Percentiles rank a stretch among this genome's conserved stretches.
These are phyloP conservation scores for Emericellopsis atlantica DNA, from an alignment of 2,329 filamentous ascomycete genomes.

Conservation along the genomic window DNA sequence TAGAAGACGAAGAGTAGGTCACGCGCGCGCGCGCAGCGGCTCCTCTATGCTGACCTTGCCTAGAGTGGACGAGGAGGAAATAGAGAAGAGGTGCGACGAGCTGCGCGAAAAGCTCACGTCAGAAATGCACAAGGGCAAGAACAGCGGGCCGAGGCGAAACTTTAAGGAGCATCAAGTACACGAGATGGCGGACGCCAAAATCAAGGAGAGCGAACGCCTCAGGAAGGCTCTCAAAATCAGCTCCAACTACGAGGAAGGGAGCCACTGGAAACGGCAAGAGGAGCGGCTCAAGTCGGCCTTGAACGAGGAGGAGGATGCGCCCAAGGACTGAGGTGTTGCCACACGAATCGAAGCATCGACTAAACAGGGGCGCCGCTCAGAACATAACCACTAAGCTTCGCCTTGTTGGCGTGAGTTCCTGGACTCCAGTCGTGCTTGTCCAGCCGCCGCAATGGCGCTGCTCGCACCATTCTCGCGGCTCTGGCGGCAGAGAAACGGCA, in stretches of 20 bases:
- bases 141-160: slow-evolving; percentile 26
- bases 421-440: too few relatives aligned
- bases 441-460: too few relatives aligned
- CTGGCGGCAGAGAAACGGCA: too few relatives aligned
- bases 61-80: slow-evolving; percentile 78
- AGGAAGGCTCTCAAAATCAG: slow-evolving; percentile 78
- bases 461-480: too few relatives aligned
- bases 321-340: slow-evolving; percentile 4
- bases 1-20: slow-evolving; percentile 88
- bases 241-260: slow-evolving; percentile 73
- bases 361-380: too few relatives aligned
- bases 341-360: too few relatives aligned
- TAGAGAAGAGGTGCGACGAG: slow-evolving; percentile 50
- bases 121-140: slow-evolving; percentile 20
- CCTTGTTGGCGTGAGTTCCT: too few relatives aligned
- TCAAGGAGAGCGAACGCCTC: slow-evolving; percentile 84
- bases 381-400: too few relatives aligned
- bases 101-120: slow-evolving; percentile 25
- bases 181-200: slow-evolving; percentile 91
- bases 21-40: slow-evolving; percentile 8
- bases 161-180: slow-evolving; percentile 92
- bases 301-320: slow-evolving; percentile 24
- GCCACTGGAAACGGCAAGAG: slow-evolving; percentile 76
- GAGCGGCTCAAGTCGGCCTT: slow-evolving; percentile 42
- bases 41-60: slow-evolving; percentile 7